Evolutionary conservation across 805 yeast species (phyloP).

Genomic region (Candida taoyuanica): DNA sequence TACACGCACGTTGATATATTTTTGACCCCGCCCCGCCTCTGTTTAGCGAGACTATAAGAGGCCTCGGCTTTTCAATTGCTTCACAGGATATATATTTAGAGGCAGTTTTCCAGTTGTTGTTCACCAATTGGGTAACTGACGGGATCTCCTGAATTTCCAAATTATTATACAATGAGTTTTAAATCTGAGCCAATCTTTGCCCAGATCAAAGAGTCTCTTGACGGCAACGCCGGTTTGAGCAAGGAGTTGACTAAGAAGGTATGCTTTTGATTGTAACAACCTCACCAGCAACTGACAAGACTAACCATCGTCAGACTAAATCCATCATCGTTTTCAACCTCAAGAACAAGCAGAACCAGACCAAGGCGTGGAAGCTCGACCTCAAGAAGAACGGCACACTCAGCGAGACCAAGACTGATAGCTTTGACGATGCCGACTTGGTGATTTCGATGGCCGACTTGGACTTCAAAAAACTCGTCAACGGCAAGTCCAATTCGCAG

Average conservation of each 20-base stretch:
- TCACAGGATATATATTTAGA: no score
- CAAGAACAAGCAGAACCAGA: conserved; percentile 50
- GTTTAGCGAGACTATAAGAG: background rate
- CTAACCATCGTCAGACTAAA: conserved; percentile 35
- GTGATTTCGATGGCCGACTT: conserved; percentile 60
- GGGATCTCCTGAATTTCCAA: no score
- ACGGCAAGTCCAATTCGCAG: conserved; percentile 81
- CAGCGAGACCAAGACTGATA: conserved; percentile 37
- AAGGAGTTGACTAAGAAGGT: conserved; percentile 21
- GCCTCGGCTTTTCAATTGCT: no score
- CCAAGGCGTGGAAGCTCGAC: conserved; percentile 63
- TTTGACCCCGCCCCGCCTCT: background rate
- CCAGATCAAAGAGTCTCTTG: conserved; percentile 20
- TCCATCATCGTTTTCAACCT: conserved; percentile 64
- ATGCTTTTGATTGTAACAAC: background rate
- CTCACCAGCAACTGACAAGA: conserved; percentile 5
- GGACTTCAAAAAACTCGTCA: conserved; percentile 65
- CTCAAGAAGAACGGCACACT: conserved; percentile 50
- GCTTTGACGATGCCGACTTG: conserved; percentile 52
- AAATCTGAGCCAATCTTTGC: conserved; percentile 24
- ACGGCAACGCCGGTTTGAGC: conserved; percentile 14
- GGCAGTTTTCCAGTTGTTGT: no score
- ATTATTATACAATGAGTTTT: conserved; percentile 19
- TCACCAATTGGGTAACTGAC: no score
- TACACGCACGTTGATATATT: background rate